Base-by-base conservation (phyloP, 495 filamentous ascomycete genomes). In the Platismatia glauca region DNA sequence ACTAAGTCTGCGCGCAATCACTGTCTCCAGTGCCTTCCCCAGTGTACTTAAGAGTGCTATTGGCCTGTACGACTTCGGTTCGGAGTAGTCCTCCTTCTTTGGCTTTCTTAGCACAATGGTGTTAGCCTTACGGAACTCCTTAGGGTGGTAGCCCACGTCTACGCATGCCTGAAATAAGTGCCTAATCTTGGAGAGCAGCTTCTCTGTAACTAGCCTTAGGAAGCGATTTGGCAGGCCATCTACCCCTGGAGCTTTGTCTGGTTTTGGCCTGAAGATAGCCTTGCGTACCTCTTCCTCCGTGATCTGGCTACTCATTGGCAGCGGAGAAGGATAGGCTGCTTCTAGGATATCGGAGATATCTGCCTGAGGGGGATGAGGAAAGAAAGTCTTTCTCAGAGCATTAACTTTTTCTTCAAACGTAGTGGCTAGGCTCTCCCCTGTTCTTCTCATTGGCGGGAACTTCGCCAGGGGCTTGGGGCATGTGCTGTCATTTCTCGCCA, bases 21-120 rank as follows among this genome's bases (percentile, higher is more conserved):
- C 44, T 1, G 62, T 24, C 52, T 76, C 69, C 12, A 74, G 57
- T 16, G 67, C 31, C 52, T 77, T 77, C 0, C 69, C 70, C 7
- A 77, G 39, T 2, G 70, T 74, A 44, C 73, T 72, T 0, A 73
- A 67, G 0, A 77, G 63, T 0, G 72, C 72, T 33, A 77, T 71
- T 0, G 69, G 69, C 11, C 73, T 58, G 61, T 72, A 77, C 6
- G 68, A 53, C 48, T 72, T 74, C 1, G 71, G 65, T 7, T 60
- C 22, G 2, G 65, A 64, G 55, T 74, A 75, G 75, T 39, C 13
- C 38, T 39, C 38, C 13, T 39, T 39, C 15, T 43, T n/a, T 43
- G n/a, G 18, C 18, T 43, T 43, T 20, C 16, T 20, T 43, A 43
- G 18, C 1, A 43, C 12, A 4, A 43, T 43, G 4, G 7, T 43